phyloP scores from a whole-genome alignment of 768 basidiomycete genomes.

The Chalciporus piperatus region DNA sequence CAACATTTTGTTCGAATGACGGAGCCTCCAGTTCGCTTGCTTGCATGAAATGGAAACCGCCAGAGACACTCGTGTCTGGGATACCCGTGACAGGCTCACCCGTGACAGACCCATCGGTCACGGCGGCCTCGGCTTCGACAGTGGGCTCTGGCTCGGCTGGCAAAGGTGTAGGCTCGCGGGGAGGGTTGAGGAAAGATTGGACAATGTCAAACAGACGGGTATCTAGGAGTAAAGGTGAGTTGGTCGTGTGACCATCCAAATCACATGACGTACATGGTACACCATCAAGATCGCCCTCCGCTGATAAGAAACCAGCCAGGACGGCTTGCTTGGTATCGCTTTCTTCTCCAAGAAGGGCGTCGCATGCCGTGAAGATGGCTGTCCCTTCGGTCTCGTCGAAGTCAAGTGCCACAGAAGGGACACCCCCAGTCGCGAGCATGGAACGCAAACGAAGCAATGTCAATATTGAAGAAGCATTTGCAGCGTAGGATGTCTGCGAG shows the following conservation, averaged over 20 bases:
- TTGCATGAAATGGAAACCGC: constrained; percentile 78
- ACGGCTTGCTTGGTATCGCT: constrained; percentile 46
- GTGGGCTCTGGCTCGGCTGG: constrained; percentile 32
- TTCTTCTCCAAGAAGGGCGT: constrained; percentile 57
- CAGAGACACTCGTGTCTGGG: constrained; percentile 40
- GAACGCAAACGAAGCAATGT: constrained; percentile 59
- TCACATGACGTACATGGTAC: constrained; percentile 53
- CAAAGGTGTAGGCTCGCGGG: constrained; percentile 30
- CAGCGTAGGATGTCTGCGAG: constrained; percentile 41
- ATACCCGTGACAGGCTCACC: constrained; percentile 43
- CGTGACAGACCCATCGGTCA: constrained; percentile 31
- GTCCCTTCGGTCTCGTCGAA: constrained; percentile 51
- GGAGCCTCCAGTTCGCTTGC: constrained; percentile 70
- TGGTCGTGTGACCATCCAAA: constrained; percentile 3
- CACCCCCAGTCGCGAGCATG: constrained; percentile 43
- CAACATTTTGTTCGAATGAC: constrained; percentile 49
- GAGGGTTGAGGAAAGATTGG: constrained; percentile 51
- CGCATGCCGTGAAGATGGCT: constrained; percentile 51
- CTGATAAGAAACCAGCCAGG: constrained; percentile 55
- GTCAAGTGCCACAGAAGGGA: constrained; percentile 40
- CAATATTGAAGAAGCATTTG: constrained; percentile 50
- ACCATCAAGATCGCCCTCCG: constrained; percentile 58
- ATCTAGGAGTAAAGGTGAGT: constrained; percentile 39
- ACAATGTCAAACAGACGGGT: constrained; percentile 59
- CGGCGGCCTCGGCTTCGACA: constrained; percentile 30